Evolutionary conservation across 768 basidiomycete species (phyloP).

Genomic region (Daedaleopsis nitida): DNA sequence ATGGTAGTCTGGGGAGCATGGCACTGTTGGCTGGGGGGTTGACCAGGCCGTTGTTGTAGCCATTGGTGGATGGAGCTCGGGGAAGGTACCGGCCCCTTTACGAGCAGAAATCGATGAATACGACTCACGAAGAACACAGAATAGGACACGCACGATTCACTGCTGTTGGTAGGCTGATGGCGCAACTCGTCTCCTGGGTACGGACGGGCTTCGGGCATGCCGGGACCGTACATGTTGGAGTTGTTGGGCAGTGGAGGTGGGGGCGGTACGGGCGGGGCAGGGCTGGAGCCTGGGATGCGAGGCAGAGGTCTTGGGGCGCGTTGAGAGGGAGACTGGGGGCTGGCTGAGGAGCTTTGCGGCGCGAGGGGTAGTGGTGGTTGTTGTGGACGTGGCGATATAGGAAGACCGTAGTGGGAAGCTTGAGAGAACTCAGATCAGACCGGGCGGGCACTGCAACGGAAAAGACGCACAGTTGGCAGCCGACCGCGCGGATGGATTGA

Average conservation of each 20-base stretch:
- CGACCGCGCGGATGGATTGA: conserved; percentile 21
- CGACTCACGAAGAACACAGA: not conserved
- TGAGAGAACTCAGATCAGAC: conserved; percentile 14
- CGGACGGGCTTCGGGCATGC: conserved; percentile 23
- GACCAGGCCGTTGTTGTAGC: conserved; percentile 14
- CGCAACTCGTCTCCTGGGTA: conserved; percentile 18
- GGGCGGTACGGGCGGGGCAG: conserved; percentile 21
- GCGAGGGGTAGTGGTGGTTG: conserved; percentile 17
- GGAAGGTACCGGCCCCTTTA: conserved; percentile 23
- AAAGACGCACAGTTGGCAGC: conserved; percentile 19
- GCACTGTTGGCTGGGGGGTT: conserved; percentile 19
- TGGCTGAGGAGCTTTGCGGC: conserved; percentile 3
- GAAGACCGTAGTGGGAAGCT: conserved; percentile 22
- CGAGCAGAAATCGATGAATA: not conserved
- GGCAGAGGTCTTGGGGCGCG: conserved; percentile 29
- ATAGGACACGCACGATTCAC: conserved; percentile 25
- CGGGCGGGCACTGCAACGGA: conserved; percentile 18
- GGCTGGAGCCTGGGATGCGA: conserved; percentile 25
- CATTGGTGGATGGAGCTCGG: conserved; percentile 18
- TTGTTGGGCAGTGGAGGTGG: conserved; percentile 21
- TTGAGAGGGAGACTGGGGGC: conserved; percentile 26
- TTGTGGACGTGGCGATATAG: conserved; percentile 24
- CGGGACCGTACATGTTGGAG: conserved; percentile 2
- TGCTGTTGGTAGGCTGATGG: conserved; percentile 17
- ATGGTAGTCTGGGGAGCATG: conserved; percentile 16